Percentiles rank a stretch among this genome's conserved stretches.
These are phyloP conservation scores for Boletus sp. DNA, from an alignment of 768 basidiomycete genomes.

Conservation along the genomic window DNA sequence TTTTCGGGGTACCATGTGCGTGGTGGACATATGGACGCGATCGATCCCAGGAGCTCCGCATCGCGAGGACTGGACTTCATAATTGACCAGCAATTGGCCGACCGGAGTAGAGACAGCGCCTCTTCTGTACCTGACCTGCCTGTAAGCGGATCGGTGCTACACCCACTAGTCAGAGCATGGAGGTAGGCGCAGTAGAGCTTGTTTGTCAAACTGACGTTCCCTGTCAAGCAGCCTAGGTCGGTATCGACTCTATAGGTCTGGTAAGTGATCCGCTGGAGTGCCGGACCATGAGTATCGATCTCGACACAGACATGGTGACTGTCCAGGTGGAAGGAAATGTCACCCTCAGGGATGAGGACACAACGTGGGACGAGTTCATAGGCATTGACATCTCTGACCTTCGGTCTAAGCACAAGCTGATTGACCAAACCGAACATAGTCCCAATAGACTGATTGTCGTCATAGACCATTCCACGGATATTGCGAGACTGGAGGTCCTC, in stretches of 20 bases:
- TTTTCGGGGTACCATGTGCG: constrained; percentile 40
- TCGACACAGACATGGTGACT: constrained; percentile 20
- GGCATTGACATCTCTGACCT: neutral
- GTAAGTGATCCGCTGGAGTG: constrained; percentile 14
- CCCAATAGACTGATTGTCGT: constrained; percentile 39
- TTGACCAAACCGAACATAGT: constrained; percentile 44
- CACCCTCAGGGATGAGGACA: constrained; percentile 42
- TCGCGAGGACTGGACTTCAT: constrained; percentile 33
- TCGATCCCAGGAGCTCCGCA: constrained; percentile 31
- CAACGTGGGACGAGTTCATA: constrained; percentile 12
- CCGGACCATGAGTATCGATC: neutral
- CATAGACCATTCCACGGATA: constrained; percentile 43
- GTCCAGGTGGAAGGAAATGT: constrained; percentile 10
- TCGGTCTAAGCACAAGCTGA: constrained; percentile 40
- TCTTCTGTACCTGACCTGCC: constrained; percentile 43
- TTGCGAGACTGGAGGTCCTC: constrained; percentile 40
- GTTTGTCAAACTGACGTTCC: constrained; percentile 27
- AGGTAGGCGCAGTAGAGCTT: constrained; percentile 41
- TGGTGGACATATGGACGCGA: constrained; percentile 35
- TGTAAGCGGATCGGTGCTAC: constrained; percentile 44
- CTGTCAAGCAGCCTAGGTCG: constrained; percentile 29
- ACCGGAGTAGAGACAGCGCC: constrained; percentile 39
- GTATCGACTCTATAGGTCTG: constrained; percentile 32
- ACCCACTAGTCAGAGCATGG: constrained; percentile 45
- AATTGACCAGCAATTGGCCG: constrained; percentile 41